Base-by-base conservation (phyloP, 257 asterid genomes). In the Linderniella brevidens region DNA sequence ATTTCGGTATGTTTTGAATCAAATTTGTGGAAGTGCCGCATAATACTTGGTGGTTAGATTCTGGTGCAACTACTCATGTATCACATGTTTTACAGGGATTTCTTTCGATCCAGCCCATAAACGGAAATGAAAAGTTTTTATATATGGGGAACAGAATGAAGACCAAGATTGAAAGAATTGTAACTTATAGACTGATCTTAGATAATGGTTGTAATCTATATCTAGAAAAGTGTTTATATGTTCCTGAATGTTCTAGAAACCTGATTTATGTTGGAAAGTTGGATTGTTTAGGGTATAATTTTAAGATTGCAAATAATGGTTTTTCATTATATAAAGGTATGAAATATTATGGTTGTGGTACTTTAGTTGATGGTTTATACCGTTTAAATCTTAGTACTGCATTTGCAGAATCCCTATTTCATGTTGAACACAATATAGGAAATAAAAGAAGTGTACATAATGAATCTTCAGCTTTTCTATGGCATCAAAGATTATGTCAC, bases 1-100 rank as follows among this genome's bases (percentile, higher is more conserved):
- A 14, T 42, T 42, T 42, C 17, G n/a, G 17, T 42, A 42, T 8
- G 16, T 12, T 46, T 46, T 11, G 35, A 18, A 18, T 46, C 14
- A 46, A 46, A 18, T 16, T 46, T 4, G 8, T 11, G 11, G 13
- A 46, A 19, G 36, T 18, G 5, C 36, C 50, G 17, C 19, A 46
- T 46, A 46, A 42, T 18, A 46, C 10, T 18, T 46, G 36, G 50
- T 46, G 50, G 36, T 19, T 46, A 5, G 50, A 46, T 46, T 42
- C 1, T 1, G n/a, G 14, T 42, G 14, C 36, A 14, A 18, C 50
- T 46, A 46, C 36, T 46, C 38, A 48, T 42, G 12, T 42, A 4
- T 42, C 47, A 42, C 12, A 38, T 38, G 14, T n/a, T 25, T 25
- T 25, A 13, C 18, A 48, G 0, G 38, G 52, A 19, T 25, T 48